Evolutionary conservation across 176 grass and related monocot genomes (phyloP), one percentile per base, ranked within the genome.

Genomic region (Puya raimondii): DNA sequence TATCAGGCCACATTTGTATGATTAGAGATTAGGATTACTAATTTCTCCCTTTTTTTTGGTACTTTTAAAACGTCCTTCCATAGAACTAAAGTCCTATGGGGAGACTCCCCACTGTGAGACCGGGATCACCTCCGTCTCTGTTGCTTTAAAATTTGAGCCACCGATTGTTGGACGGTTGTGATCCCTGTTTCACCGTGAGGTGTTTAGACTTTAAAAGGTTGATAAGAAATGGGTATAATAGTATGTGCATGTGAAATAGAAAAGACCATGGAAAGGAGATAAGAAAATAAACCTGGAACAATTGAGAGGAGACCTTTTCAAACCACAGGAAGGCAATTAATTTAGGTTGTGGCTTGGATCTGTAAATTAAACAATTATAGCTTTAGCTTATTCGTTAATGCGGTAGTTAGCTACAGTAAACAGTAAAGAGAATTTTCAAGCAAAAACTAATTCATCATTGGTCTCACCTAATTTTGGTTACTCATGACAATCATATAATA

Each of bases 261-360:
- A 53, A 1, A 42, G 33, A 42, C 4, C 33, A 54, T 12, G 21
- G 14, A 22, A 51, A n/a, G 50, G 23, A 8, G 5, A 47, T 1
- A 1, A 25, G 71, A 73, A 51, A 2, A 23, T 20, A 49, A 73
- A 73, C 56, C 71, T 73, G 57, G 16, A 7, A 48, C 14, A 63
- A 20, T 48, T 22, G 21, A 16, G 11, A 49, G 7, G 18, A 3
- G 21, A 17, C 4, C 57, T 73, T 64, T 58, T 17, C 22, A 63
- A 42, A n/a, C 23, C 33, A 42, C 4, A 42, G 17, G 16, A 56
- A 47, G 13, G 11, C 11, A 64, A 49, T 23, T 33, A 14, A 47
- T 9, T 64, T 63, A 74, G 47, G 57, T 74, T 16, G 47, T 51
- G 57, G 57, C 12, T 42, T 64, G 58, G 13, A 61, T 64, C 72